Percentiles rank a stretch among this genome's conserved stretches.
phyloP scores from a whole-genome alignment of 1,284 basidiomycete genomes.

The Trametes versicolor region DNA sequence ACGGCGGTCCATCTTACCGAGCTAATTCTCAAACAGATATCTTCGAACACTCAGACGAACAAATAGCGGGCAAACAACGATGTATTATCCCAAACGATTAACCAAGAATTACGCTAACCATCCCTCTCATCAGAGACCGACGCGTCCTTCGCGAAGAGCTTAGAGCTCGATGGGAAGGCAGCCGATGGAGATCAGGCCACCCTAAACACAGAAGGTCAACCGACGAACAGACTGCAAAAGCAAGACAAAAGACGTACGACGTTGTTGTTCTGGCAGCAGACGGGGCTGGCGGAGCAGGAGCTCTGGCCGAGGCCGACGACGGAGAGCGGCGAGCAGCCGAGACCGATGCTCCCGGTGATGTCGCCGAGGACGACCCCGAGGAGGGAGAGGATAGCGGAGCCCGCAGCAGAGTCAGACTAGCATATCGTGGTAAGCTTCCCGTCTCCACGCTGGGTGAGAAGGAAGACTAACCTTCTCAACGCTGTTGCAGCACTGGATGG shows the following conservation, averaged over 20 bases:
- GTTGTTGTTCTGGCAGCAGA: conserved; percentile 34
- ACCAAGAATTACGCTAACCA: conserved; percentile 6
- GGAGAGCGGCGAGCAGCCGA: conserved; percentile 32
- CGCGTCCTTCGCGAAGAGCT: not conserved
- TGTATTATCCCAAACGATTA: conserved; percentile 17
- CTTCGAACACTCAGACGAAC: not conserved
- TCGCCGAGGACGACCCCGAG: conserved; percentile 30
- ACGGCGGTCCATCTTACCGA: not conserved
- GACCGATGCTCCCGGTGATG: conserved; percentile 23
- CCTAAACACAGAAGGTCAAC: conserved; percentile 21
- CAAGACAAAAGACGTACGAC: conserved; percentile 17
- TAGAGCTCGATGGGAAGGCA: conserved; percentile 35
- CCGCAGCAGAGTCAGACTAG: conserved; percentile 25
- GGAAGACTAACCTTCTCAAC: conserved; percentile 22
- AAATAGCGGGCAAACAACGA: conserved; percentile 7
- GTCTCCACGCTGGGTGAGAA: not conserved
- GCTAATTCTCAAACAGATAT: not conserved
- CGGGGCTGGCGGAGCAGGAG: conserved; percentile 27
- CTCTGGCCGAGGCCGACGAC: conserved; percentile 28
- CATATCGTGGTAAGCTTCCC: not conserved
- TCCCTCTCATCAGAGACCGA: not conserved
- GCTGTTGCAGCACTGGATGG: conserved; percentile 34
- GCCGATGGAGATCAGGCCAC: conserved; percentile 36
- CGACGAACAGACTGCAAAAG: not conserved
- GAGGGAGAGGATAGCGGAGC: conserved; percentile 16